These are phyloP conservation scores for Pelargonium fulgidum DNA, from an alignment of 441 rosid genomes.

Conservation along the genomic window DNA sequence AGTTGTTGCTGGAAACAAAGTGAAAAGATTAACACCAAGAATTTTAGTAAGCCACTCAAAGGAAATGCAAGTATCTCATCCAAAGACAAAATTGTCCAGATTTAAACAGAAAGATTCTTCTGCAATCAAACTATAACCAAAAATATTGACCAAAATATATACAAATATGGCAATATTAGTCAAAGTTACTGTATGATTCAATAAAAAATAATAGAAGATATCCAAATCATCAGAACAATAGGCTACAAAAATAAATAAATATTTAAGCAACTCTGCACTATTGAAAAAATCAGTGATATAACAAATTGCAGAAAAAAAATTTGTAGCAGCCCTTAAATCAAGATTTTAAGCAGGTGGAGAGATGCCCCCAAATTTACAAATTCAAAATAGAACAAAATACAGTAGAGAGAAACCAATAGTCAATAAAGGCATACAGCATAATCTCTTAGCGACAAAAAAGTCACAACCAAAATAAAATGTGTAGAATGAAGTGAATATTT, in stretches of 20 bases:
- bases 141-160: not conserved
- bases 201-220: not conserved
- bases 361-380: not conserved
- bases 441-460: not conserved
- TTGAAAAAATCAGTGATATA: too few relatives aligned
- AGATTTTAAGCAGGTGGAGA: not conserved
- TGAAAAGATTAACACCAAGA: slow-evolving; percentile 11
- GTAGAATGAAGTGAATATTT: not conserved
- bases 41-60: not conserved
- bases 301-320: too few relatives aligned
- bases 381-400: not conserved
- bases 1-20: slow-evolving; percentile 80
- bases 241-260: not conserved
- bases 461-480: not conserved
- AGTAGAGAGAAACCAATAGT: not conserved
- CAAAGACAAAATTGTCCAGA: slow-evolving; percentile 5
- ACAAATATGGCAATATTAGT: not conserved
- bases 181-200: not conserved
- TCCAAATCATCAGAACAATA: not conserved
- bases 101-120: slow-evolving; percentile 20
- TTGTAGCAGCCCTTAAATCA: not conserved
- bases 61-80: not conserved
- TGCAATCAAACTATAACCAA: slow-evolving; percentile 18
- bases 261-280: too few relatives aligned
- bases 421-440: not conserved